These are phyloP conservation scores for Aureobasidium sp. DNA, from an alignment of 2,329 filamentous ascomycete genomes.

Conservation along the genomic window DNA sequence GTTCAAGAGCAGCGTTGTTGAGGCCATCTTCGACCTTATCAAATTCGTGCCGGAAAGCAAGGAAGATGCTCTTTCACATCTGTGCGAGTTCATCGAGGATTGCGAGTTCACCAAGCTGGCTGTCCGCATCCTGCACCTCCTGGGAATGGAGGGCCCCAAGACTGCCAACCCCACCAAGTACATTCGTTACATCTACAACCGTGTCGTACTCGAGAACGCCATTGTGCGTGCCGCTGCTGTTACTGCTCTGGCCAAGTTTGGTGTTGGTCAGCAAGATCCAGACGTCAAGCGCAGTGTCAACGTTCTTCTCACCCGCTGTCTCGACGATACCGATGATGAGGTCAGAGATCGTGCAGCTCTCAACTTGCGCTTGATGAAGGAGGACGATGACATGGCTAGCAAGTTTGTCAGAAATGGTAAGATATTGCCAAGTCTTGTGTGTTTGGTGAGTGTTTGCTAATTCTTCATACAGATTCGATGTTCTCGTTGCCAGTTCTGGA, in stretches of 20 bases:
- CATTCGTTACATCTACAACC: slow-evolving; percentile 98
- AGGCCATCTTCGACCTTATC: slow-evolving; percentile 99
- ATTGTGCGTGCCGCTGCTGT: slow-evolving; percentile 93
- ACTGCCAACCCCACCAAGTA: slow-evolving; percentile 96
- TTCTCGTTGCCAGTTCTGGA: slow-evolving; percentile 92
- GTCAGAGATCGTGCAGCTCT: slow-evolving; percentile 91
- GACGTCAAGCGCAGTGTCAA: slow-evolving; percentile 95
- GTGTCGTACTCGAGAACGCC: slow-evolving; percentile 93
- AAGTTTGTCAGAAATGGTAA: slow-evolving; percentile 89
- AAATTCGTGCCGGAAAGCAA: slow-evolving; percentile 92
- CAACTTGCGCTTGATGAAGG: slow-evolving; percentile 84
- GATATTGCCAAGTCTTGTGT: slow-evolving; percentile 19
- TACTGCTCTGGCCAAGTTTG: slow-evolving; percentile 92
- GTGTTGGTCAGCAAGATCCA: slow-evolving; percentile 89
- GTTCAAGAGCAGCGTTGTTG: slow-evolving; percentile 94
- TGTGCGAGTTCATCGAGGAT: slow-evolving; percentile 99
- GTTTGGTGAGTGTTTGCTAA: not conserved
- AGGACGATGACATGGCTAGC: slow-evolving; percentile 70
- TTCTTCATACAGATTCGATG: slow-evolving; percentile 64
- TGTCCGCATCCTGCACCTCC: slow-evolving; percentile 86
- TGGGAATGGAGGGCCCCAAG: slow-evolving; percentile 91
- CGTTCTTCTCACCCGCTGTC: slow-evolving; percentile 83
- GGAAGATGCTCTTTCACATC: slow-evolving; percentile 78
- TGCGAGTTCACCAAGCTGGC: slow-evolving; percentile 98
- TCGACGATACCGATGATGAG: slow-evolving; percentile 97